Evolutionary conservation across 2,329 filamentous ascomycete genomes (phyloP).

Genomic region (Periconia macrospinosa): DNA sequence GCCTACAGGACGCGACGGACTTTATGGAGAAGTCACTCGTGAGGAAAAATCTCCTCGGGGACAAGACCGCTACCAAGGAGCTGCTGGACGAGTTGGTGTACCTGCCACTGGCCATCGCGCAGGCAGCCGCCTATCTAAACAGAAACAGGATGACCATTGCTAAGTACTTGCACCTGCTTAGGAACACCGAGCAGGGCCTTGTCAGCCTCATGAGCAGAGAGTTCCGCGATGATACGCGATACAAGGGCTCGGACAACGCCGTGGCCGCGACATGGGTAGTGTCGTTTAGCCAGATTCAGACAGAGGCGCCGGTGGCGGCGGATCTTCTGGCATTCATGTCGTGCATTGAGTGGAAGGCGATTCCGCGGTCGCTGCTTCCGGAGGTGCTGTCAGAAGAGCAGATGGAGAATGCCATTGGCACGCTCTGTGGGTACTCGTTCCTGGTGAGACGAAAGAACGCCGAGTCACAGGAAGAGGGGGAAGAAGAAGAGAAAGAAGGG

Average conservation of each 20-base stretch:
- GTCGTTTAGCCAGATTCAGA: slow-evolving; percentile 42
- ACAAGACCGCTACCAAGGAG: background rate
- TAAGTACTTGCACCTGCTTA: slow-evolving; percentile 42
- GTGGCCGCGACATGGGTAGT: slow-evolving; percentile 49
- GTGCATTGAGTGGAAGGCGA: slow-evolving; percentile 16
- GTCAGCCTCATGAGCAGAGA: slow-evolving; percentile 41
- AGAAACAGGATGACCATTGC: slow-evolving; percentile 19
- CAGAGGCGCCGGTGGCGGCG: slow-evolving; percentile 34
- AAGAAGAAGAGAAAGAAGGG: too few species aligned
- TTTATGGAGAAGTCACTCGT: slow-evolving; percentile 1
- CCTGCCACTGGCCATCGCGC: slow-evolving; percentile 32
- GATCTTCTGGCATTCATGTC: slow-evolving; percentile 40
- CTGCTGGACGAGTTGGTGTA: slow-evolving; percentile 33
- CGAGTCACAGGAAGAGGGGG: too few species aligned
- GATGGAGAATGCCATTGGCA: slow-evolving; percentile 22
- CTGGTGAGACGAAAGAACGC: slow-evolving; percentile 8
- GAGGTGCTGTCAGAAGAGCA: slow-evolving; percentile 5
- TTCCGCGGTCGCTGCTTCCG: slow-evolving; percentile 19
- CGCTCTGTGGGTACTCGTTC: slow-evolving; percentile 26
- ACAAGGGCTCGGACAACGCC: slow-evolving; percentile 40
- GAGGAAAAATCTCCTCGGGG: slow-evolving; percentile 1
- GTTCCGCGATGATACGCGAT: slow-evolving; percentile 44
- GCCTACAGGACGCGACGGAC: slow-evolving; percentile 21
- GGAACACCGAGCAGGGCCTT: slow-evolving; percentile 32
- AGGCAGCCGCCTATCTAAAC: slow-evolving; percentile 46